Conservation (phyloP, 2,329 filamentous ascomycete genomes). For the Sodiomyces alkalinus region DNA sequence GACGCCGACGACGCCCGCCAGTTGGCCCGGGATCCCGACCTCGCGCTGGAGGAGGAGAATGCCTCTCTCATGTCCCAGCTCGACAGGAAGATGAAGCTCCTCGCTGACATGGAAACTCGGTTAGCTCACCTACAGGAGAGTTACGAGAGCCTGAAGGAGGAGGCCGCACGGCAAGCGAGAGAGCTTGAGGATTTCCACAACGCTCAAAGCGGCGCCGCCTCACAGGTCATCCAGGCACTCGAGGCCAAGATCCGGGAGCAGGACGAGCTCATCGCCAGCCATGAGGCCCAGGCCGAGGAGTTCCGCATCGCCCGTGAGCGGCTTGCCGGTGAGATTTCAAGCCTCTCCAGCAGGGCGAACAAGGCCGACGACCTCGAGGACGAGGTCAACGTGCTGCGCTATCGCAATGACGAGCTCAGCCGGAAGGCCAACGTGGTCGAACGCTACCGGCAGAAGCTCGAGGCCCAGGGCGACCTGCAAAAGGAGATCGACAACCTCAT, state of each 20-base stretch:
- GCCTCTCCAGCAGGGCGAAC: slow-evolving; percentile 28
- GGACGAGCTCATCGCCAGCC: slow-evolving; percentile 54
- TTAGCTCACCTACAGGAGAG: slow-evolving; percentile 45
- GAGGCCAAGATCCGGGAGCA: slow-evolving; percentile 47
- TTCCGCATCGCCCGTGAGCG: slow-evolving; percentile 28
- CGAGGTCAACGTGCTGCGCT: slow-evolving; percentile 42
- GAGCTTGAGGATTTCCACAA: slow-evolving; percentile 35
- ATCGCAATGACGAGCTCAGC: slow-evolving; percentile 40
- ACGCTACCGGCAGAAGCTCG: slow-evolving; percentile 47
- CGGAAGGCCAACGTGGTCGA: slow-evolving; percentile 50
- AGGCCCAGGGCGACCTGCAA: slow-evolving; percentile 37
- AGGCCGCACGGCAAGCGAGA: slow-evolving; percentile 42
- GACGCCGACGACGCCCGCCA: slow-evolving; percentile 23
- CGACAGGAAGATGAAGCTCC: slow-evolving; percentile 37
- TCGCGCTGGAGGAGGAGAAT: slow-evolving; percentile 41
- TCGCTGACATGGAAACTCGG: slow-evolving; percentile 43
- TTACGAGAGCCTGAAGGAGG: slow-evolving; percentile 49
- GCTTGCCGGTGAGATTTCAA: slow-evolving; percentile 31
- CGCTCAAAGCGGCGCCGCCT: slow-evolving; percentile 35
- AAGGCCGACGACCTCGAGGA: slow-evolving; percentile 39
- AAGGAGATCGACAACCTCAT: slow-evolving; percentile 39
- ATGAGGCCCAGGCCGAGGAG: slow-evolving; percentile 51
- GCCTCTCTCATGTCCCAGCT: slow-evolving; percentile 33
- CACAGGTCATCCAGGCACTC: slow-evolving; percentile 35
- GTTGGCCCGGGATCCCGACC: slow-evolving; percentile 33